Evolutionary conservation across 805 yeast genomes (phyloP), one percentile per base, ranked within the genome.

Genomic region (Lachancea fermentati): DNA sequence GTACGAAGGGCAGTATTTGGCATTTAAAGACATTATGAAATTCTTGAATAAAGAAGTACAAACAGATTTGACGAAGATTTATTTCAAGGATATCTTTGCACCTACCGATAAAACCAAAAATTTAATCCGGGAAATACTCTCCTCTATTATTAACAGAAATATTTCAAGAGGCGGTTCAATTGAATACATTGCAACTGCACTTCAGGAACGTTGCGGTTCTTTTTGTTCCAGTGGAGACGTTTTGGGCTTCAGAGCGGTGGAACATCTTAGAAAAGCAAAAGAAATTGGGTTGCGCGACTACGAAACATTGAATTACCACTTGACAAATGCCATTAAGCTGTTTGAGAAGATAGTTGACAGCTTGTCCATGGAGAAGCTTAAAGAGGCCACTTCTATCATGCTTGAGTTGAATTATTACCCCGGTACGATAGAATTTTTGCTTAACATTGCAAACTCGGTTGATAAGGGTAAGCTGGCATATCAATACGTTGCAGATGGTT

Each of bases 151-250:
- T 46, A 89, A 89, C 63, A 83, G 83, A 58, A 86, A 85, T 49
- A 88, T 93, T 42, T 72, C 85, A 29, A 78, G 85, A 48, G 97
- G 98, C n/a, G 91, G 86, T 3, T 84, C 95, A 0, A 91, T 93
- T 33, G 97, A 91, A 57, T 71, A 82, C 42, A 85, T 91, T 37
- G 95, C 97, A 1, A 79, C 81, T 26, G 79, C 89, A 1, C 67
- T 93, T 37, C 96, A 93, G 62, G 94, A 86, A 40, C 80, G 91
- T 44, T 93, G 98, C 68, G 95, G 95, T 1, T 79, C 95, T 0
- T 93, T 88, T 63, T 93, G 97, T 56, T 86, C 97, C 0, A 78
- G 95, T 12, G 86, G 84, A 49, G 98, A 93, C 62, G 96, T 93
- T 19, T 73, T 88, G 44, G 85, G 93, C 11, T 93, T 89, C 70